A percentile compares a stretch with the other conserved stretches of the same genome.
Conservation (phyloP, 1,139 yeast species). For the Geotrichum europaeum region DNA sequence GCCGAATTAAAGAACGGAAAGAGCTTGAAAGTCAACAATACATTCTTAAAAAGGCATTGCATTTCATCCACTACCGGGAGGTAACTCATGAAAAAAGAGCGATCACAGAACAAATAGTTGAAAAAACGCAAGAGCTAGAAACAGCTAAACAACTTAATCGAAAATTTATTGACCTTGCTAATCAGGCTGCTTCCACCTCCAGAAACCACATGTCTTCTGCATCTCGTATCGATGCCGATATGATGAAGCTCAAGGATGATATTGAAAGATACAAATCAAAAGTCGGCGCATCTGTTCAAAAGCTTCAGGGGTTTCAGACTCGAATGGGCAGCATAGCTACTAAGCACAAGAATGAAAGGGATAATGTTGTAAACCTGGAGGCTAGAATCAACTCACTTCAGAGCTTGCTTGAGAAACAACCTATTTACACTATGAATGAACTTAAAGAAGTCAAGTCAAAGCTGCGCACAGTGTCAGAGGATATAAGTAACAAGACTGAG, state of each 20-base stretch:
- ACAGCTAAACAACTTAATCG: slow-evolving; percentile 19
- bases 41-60: slow-evolving; percentile 3
- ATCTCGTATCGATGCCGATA: neutral
- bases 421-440: neutral
- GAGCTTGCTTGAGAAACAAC: neutral
- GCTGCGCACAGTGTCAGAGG: neutral
- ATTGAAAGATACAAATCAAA: neutral
- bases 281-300: neutral
- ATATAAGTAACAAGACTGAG: neutral
- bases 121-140: slow-evolving; percentile 19
- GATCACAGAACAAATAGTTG: slow-evolving; percentile 16
- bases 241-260: neutral
- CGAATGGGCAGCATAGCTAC: neutral
- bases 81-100: slow-evolving; percentile 15
- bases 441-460: neutral
- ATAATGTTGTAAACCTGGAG: slow-evolving; percentile 3
- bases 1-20: slow-evolving; percentile 15
- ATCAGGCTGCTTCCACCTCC: neutral
- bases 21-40: neutral
- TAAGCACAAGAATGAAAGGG: slow-evolving; percentile 6
- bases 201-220: neutral
- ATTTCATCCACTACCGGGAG: slow-evolving; percentile 22
- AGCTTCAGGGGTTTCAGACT: neutral
- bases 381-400: slow-evolving; percentile 7
- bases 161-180: neutral